Evolutionary conservation across 805 yeast genomes (phyloP), one percentile per base, ranked within the genome.

Genomic region (Wickerhamomyces rabaulensis): DNA sequence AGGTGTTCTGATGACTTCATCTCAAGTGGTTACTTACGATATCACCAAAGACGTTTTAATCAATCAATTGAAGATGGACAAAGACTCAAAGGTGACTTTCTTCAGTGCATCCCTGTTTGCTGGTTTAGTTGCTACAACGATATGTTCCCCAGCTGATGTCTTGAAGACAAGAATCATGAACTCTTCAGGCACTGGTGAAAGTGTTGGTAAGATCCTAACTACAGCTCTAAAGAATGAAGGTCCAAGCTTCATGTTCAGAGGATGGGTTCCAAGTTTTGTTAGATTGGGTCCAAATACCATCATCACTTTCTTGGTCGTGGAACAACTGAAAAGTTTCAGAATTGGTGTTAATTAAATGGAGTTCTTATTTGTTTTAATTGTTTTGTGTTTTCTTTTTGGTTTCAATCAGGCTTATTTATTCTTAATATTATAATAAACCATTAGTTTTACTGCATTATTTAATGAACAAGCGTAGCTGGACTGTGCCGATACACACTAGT

Each of bases 121-220:
- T 1, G 96, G 96, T 16, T 68, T 88, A 31, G 88, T 88, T 6
- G 96, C 96, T 7, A 88, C 96, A 0, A 89, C 96, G 0, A 85
- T 88, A 17, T 89, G 96, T 63, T 87, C 95, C 2, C 96, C 96
- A 1, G 96, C 91, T 9, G 96, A 88, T 65, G 96, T 88, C 3
- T 82, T 88, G 42, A 89, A 89, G 65, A 89, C 96, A 2, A 73
- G 95, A 59, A 85, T 88, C 48, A 88, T 88, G 96, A 84, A 86
- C 65, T 77, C 73, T 3, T 63, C 61, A 26, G 55, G 55, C 13
- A 54, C 57, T 10, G 70, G 73, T 49, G 70, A 70, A 44, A 67
- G 77, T 50, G 82, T 88, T 3, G 40, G 77, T 3, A 50, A 62
- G 2, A 79, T 85, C 39, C 63, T 87, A 49, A 53, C 54, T 1